These are phyloP conservation scores for Serpula lacrymans DNA, from an alignment of 768 basidiomycete species.

Conservation along the genomic window DNA sequence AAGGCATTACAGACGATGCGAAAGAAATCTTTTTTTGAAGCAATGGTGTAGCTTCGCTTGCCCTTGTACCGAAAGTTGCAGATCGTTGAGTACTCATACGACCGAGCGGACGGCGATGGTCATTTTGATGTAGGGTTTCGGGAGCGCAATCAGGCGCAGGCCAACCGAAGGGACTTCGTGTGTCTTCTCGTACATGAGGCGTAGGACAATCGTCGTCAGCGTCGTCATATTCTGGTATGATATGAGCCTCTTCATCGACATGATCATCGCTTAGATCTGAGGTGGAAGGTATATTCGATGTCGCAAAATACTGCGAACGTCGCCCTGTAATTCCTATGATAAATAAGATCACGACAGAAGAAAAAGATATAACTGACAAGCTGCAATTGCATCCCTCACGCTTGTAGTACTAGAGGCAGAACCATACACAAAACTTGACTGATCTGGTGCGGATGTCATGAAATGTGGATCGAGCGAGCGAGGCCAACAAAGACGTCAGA, in stretches of 20 bases:
- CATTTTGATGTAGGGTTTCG: too few species aligned
- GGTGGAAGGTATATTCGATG: slow-evolving; percentile 52
- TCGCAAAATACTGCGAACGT: slow-evolving; percentile 64
- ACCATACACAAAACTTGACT: slow-evolving; percentile 34
- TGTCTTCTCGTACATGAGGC: neutral
- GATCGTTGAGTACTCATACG: too few species aligned
- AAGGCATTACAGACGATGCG: slow-evolving; percentile 12
- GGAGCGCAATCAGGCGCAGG: too few species aligned
- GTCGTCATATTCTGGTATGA: slow-evolving; percentile 18
- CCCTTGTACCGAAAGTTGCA: slow-evolving; percentile 1
- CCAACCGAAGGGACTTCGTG: neutral
- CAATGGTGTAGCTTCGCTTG: slow-evolving; percentile 35
- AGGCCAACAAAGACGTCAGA: slow-evolving; percentile 6
- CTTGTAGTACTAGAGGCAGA: slow-evolving; percentile 48
- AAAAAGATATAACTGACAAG: slow-evolving; percentile 42
- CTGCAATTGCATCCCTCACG: slow-evolving; percentile 54
- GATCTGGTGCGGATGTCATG: neutral
- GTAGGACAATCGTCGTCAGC: slow-evolving; percentile 7
- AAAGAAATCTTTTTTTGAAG: slow-evolving; percentile 38
- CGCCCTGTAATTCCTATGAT: slow-evolving; percentile 44
- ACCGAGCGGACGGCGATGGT: too few species aligned
- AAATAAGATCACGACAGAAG: slow-evolving; percentile 3
- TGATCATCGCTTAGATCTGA: slow-evolving; percentile 39
- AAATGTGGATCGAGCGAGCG: neutral
- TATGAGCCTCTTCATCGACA: slow-evolving; percentile 30